Conservation (phyloP, 768 basidiomycete species). For the Hypholoma fasciculare region DNA sequence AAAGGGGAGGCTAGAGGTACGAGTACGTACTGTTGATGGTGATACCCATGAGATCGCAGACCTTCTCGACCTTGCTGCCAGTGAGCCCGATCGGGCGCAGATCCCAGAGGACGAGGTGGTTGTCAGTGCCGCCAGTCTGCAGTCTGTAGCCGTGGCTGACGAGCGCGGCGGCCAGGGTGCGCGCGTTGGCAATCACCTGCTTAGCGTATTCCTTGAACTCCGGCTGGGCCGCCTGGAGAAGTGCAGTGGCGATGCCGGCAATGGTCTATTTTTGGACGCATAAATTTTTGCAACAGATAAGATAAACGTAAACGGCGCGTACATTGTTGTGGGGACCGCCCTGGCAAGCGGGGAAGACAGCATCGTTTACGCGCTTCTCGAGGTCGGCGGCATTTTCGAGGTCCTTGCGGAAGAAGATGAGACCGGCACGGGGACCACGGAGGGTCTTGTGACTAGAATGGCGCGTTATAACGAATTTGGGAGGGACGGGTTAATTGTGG, state of each 20-base stretch:
- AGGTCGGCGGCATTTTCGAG: conserved; percentile 79
- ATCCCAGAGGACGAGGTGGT: conserved; percentile 98
- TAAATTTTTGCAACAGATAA: not conserved
- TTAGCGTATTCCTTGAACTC: conserved; percentile 90
- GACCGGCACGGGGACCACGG: conserved; percentile 94
- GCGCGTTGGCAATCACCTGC: conserved; percentile 91
- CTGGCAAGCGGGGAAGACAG: conserved; percentile 99
- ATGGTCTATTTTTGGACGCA: conserved; percentile 62
- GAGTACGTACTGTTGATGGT: conserved; percentile 84
- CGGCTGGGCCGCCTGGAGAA: conserved; percentile 89
- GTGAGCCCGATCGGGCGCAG: conserved; percentile 92
- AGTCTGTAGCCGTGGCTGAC: conserved; percentile 87
- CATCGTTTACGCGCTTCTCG: conserved; percentile 96
- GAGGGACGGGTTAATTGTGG: not conserved
- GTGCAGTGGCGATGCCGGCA: conserved; percentile 89
- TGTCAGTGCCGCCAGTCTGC: conserved; percentile 96
- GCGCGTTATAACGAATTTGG: not conserved
- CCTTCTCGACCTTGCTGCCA: conserved; percentile 98
- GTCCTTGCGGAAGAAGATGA: conserved; percentile 98
- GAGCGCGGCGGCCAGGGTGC: conserved; percentile 71
- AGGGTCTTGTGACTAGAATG: conserved; percentile 89
- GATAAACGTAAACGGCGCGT: conserved; percentile 17
- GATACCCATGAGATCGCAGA: conserved; percentile 95
- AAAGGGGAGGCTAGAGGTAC: too few species aligned
- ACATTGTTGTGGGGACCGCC: conserved; percentile 99